A percentile compares a stretch with the other conserved stretches of the same genome.
Conservation (phyloP, 1,284 basidiomycete genomes). For the Cutaneotrichosporon dermatis region DNA sequence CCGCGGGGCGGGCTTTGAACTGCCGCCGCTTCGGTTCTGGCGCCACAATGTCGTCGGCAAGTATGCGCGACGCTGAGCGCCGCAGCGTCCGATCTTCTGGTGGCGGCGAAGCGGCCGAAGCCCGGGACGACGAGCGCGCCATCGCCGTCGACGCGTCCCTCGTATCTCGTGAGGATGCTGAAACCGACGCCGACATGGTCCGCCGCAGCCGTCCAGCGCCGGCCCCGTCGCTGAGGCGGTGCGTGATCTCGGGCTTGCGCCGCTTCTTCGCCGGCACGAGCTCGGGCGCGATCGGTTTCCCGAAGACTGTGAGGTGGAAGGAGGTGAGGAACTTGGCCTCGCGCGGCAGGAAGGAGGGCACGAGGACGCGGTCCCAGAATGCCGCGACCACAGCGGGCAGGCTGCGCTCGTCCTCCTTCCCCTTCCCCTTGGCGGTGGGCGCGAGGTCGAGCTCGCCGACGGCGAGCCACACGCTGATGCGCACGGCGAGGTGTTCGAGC, state of each 20-base stretch:
- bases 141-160: background rate
- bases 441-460: conserved; percentile 30
- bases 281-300: conserved; percentile 27
- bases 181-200: background rate
- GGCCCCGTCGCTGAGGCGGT: conserved; percentile 11
- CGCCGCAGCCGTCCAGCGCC: background rate
- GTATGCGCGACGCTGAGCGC: background rate
- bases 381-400: conserved; percentile 6
- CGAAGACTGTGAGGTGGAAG: conserved; percentile 42
- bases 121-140: conserved; percentile 1
- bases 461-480: conserved; percentile 42
- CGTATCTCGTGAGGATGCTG: background rate
- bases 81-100: background rate
- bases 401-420: background rate
- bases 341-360: conserved; percentile 23
- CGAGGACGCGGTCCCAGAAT: conserved; percentile 27
- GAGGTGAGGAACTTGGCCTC: conserved; percentile 26
- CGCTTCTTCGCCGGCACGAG: conserved; percentile 33
- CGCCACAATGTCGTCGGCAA: background rate
- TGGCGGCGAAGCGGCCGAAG: background rate
- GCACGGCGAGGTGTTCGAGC: conserved; percentile 37
- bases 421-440: background rate
- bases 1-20: background rate
- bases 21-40: background rate
- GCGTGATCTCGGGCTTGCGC: conserved; percentile 37